phyloP scores from a whole-genome alignment of 192 early-diverging fungal genomes.

The Martensiomyces pterosporus region DNA sequence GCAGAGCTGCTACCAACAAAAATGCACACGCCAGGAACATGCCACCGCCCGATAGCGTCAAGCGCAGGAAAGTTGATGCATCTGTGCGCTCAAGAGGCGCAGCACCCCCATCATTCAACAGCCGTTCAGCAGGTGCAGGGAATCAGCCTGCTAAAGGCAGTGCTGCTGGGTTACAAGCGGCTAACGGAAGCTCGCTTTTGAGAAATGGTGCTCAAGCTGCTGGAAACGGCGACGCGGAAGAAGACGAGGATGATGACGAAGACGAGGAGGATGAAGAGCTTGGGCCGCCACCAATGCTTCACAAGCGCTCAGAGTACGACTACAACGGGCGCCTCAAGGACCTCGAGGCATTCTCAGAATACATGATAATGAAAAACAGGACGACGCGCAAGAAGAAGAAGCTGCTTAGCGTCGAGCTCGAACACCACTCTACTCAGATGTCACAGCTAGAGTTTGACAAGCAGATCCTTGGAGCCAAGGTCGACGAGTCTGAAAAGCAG shows the following conservation, averaged over 20 bases:
- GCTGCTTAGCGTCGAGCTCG: conserved; percentile 50
- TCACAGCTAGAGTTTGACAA: conserved; percentile 44
- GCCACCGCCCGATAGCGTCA: conserved; percentile 20
- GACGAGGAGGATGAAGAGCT: conserved; percentile 21
- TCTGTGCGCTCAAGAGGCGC: background rate
- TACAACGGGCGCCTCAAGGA: conserved; percentile 72
- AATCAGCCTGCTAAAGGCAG: conserved; percentile 1
- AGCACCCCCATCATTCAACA: background rate
- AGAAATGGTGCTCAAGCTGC: no score
- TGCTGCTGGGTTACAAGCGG: background rate
- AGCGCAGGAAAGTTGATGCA: conserved; percentile 21
- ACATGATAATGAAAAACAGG: conserved; percentile 53
- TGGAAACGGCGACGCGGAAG: conserved; percentile 4
- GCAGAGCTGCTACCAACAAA: no score
- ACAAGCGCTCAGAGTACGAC: conserved; percentile 26
- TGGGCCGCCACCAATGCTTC: conserved; percentile 26
- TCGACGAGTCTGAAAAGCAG: conserved; percentile 25
- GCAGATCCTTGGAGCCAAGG: conserved; percentile 22
- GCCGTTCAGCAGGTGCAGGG: background rate
- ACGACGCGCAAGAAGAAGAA: conserved; percentile 50
- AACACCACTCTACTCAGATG: conserved; percentile 46
- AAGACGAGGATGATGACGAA: conserved; percentile 8
- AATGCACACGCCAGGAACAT: background rate
- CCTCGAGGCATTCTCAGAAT: conserved; percentile 54
- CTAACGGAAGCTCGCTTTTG: no score